These are phyloP conservation scores for Trichoderma sp. DNA, from an alignment of 2,329 filamentous ascomycete genomes.

Conservation along the genomic window DNA sequence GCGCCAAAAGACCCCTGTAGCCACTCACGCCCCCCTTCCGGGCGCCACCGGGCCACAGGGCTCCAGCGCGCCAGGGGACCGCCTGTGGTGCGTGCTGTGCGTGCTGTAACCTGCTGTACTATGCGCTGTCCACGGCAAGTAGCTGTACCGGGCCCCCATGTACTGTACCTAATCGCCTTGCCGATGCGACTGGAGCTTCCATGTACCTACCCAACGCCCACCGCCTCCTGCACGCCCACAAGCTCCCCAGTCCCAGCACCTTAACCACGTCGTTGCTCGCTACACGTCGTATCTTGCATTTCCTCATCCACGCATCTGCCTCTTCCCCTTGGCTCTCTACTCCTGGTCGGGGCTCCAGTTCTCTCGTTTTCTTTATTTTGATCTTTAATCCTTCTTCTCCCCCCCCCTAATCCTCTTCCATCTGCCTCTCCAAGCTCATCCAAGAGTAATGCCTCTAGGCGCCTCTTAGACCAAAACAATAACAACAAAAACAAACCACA, in stretches of 20 bases:
- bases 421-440: constrained; percentile 3
- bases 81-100: constrained; percentile 22
- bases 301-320: constrained; percentile 29
- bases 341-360: neutral
- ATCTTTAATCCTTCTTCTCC: constrained; percentile 11
- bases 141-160: constrained; percentile 14
- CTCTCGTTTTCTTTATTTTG: neutral
- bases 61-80: constrained; percentile 15
- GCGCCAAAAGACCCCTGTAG: neutral
- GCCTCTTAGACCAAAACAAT: constrained; percentile 23
- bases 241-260: constrained; percentile 2
- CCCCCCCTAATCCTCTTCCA: constrained; percentile 10
- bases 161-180: constrained; percentile 21
- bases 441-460: constrained; percentile 19
- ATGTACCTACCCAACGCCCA: constrained; percentile 22
- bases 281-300: constrained; percentile 22
- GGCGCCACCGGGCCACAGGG: neutral
- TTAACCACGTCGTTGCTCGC: constrained; percentile 23
- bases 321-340: constrained; percentile 22
- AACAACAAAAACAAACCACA: neutral
- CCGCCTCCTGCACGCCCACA: constrained; percentile 27
- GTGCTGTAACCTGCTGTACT: constrained; percentile 27
- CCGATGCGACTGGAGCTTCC: constrained; percentile 10
- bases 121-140: constrained; percentile 24
- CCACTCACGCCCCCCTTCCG: neutral